Evolutionary conservation across 108 stramenopile species (phyloP).

Genomic region (Nitzschia inconspicua): DNA sequence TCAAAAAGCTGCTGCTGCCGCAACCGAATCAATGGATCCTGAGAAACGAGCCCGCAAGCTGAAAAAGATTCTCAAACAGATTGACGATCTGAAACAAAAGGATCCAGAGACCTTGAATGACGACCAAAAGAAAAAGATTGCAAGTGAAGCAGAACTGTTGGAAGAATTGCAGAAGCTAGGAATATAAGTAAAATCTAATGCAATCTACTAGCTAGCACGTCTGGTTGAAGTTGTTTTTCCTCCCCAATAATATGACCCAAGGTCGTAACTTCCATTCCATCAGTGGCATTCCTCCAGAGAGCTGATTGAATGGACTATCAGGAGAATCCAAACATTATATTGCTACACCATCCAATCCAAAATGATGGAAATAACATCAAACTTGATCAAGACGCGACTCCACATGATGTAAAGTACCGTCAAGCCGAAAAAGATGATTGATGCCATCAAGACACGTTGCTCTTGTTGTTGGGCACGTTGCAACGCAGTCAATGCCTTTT

Average conservation of each 20-base stretch:
- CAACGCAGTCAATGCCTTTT: conserved; percentile 37
- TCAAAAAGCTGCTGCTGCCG: conserved; percentile 7
- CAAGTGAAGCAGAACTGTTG: conserved; percentile 49
- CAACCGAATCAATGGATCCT: conserved; percentile 51
- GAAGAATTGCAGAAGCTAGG: conserved; percentile 54
- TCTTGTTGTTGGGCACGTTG: conserved; percentile 50
- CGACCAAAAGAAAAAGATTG: conserved; percentile 78
- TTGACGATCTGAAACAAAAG: conserved; percentile 80
- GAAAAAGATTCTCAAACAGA: conserved; percentile 80
- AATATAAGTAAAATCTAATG: conserved; percentile 12
- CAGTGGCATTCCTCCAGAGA: no score
- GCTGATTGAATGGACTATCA: no score
- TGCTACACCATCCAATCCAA: conserved; percentile 14
- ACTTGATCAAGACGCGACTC: conserved; percentile 43
- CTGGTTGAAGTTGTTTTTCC: neutral
- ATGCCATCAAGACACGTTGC: conserved; percentile 39
- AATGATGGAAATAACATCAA: conserved; percentile 30
- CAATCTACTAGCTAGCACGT: neutral
- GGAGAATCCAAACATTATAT: no score
- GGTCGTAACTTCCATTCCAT: neutral
- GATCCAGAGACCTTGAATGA: conserved; percentile 69
- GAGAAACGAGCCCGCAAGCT: conserved; percentile 77
- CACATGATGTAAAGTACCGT: conserved; percentile 54
- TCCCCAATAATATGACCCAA: neutral
- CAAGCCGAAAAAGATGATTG: conserved; percentile 40